These are phyloP conservation scores for Phytophthora sp. DNA, from an alignment of 352 stramenopile genomes.

Conservation along the genomic window DNA sequence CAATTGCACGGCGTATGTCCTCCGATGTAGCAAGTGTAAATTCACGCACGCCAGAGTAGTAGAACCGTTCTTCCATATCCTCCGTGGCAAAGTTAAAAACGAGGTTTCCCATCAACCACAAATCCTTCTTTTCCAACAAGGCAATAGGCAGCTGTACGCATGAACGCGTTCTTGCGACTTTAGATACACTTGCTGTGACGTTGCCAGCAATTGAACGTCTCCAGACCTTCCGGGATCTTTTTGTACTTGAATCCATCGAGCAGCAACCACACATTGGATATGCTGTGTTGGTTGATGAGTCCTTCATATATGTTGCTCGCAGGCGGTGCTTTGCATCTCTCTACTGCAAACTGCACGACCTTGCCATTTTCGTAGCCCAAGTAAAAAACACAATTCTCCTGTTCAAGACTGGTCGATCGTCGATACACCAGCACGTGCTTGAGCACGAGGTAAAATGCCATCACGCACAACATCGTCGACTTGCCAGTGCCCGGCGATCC, in stretches of 20 bases:
- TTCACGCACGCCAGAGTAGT: too few relatives aligned
- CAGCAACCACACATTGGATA: too few relatives aligned
- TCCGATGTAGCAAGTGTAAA: too few relatives aligned
- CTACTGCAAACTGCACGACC: slow-evolving; percentile 10
- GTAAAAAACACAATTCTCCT: too few relatives aligned
- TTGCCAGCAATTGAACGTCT: too few relatives aligned
- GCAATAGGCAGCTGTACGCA: slow-evolving; percentile 15
- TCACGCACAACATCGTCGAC: slow-evolving; percentile 35
- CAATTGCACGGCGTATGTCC: not conserved
- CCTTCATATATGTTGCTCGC: slow-evolving; percentile 13
- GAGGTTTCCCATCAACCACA: not conserved
- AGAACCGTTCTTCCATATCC: too few relatives aligned
- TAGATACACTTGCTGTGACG: slow-evolving; percentile 24
- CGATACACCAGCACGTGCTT: slow-evolving; percentile 33
- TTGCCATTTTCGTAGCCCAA: too few relatives aligned
- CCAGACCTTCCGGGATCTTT: too few relatives aligned
- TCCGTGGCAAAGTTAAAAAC: not conserved
- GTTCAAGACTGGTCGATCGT: slow-evolving; percentile 9
- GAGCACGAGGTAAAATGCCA: slow-evolving; percentile 35
- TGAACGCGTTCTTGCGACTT: slow-evolving; percentile 7
- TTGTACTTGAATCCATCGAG: too few relatives aligned
- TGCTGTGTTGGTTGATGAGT: too few relatives aligned
- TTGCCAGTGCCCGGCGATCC: slow-evolving; percentile 29
- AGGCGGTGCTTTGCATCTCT: not conserved
- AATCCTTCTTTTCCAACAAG: slow-evolving; percentile 5